These are phyloP conservation scores for Cucurbita pepo DNA, from an alignment of 306 rosid species.

Conservation along the genomic window DNA sequence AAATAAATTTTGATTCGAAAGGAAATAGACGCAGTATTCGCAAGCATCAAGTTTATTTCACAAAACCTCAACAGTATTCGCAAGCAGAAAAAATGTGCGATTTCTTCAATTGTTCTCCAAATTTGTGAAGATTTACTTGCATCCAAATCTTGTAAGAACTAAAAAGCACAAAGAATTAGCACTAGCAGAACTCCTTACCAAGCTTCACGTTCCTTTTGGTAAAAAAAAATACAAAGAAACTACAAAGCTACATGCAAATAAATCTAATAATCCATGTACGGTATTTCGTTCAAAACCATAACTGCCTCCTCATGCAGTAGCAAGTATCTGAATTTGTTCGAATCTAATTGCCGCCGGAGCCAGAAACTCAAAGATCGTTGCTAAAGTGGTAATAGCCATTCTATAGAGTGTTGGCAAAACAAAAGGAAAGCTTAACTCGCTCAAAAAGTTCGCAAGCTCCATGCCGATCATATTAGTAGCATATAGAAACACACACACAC, in stretches of 20 bases:
- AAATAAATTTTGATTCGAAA: background rate
- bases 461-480: background rate
- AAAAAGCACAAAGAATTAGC: background rate
- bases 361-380: background rate
- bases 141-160: background rate
- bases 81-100: background rate
- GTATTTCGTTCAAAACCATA: background rate
- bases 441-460: background rate
- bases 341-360: background rate
- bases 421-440: background rate
- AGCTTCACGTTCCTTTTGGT: slow-evolving; percentile 74
- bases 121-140: background rate
- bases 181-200: slow-evolving; percentile 36
- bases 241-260: slow-evolving; percentile 61
- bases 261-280: background rate
- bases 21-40: background rate
- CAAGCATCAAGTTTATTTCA: background rate
- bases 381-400: background rate
- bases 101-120: background rate
- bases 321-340: background rate
- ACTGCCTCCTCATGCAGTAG: background rate
- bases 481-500: background rate
- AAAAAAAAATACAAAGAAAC: slow-evolving; percentile 87
- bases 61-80: background rate
- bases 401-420: background rate